Conservation (phyloP, 768 basidiomycete species). For the Hygrocybe punicea region DNA sequence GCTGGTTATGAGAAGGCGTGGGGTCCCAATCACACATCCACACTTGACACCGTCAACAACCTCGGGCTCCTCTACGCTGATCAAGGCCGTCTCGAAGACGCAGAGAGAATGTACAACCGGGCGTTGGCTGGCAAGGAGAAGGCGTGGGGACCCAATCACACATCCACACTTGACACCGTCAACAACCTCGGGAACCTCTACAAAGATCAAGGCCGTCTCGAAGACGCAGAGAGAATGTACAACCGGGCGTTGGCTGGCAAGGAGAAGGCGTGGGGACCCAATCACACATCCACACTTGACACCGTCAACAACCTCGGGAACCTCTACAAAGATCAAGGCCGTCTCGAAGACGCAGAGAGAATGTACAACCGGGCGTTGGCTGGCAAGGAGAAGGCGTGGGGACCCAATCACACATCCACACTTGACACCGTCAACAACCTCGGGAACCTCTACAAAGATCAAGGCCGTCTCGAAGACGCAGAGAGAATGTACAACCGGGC, state of each 20-base stretch:
- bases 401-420: background rate
- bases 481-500: background rate
- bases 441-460: background rate
- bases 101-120: background rate
- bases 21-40: too few relatives aligned
- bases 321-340: background rate
- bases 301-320: background rate
- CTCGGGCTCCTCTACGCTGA: background rate
- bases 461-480: background rate
- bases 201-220: background rate
- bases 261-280: background rate
- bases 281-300: background rate
- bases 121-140: background rate
- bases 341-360: background rate
- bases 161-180: background rate
- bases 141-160: background rate
- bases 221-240: background rate
- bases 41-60: too few relatives aligned
- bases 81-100: background rate
- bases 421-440: background rate
- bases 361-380: background rate
- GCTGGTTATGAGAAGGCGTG: background rate
- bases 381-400: background rate
- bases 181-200: background rate
- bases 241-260: background rate